A percentile compares a stretch with the other conserved stretches of the same genome.
Evolutionary conservation across 2,329 filamentous ascomycete genomes (phyloP).

Genomic region (Pseudopyrenochaeta lycopersici): DNA sequence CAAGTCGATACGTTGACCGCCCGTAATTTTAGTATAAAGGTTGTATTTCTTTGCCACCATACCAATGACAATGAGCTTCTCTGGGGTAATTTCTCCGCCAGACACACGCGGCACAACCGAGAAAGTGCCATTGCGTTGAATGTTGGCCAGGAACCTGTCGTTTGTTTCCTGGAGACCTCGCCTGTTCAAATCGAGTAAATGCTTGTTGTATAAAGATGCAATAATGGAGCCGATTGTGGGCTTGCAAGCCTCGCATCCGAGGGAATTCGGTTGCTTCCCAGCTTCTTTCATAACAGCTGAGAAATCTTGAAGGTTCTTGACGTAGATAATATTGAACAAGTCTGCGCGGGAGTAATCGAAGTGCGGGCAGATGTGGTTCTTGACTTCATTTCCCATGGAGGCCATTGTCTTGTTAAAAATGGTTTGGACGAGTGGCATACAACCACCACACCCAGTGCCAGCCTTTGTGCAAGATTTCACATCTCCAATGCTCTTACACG

Average conservation of each 20-base stretch:
- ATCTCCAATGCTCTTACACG: constrained; percentile 81
- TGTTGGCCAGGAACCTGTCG: constrained; percentile 86
- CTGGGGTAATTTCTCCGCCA: constrained; percentile 86
- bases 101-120: constrained; percentile 85
- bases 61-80: constrained; percentile 84
- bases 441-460: constrained; percentile 89
- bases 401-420: constrained; percentile 92
- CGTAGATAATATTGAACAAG: constrained; percentile 87
- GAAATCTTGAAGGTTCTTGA: constrained; percentile 79
- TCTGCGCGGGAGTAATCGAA: constrained; percentile 86
- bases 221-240: constrained; percentile 83
- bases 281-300: constrained; percentile 79
- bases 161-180: constrained; percentile 90
- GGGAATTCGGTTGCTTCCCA: constrained; percentile 74
- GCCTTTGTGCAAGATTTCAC: constrained; percentile 92
- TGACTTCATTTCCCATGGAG: constrained; percentile 85
- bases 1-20: constrained; percentile 90
- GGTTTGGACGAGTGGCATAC: constrained; percentile 84
- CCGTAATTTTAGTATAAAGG: constrained; percentile 91
- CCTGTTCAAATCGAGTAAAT: constrained; percentile 75
- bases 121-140: constrained; percentile 90
- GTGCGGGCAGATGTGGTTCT: constrained; percentile 85
- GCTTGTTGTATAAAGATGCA: constrained; percentile 82
- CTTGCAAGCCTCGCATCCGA: constrained; percentile 88
- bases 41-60: constrained; percentile 84